These are phyloP conservation scores for Teratosphaeria gauchensis DNA, from an alignment of 2,329 filamentous ascomycete species.

Conservation along the genomic window DNA sequence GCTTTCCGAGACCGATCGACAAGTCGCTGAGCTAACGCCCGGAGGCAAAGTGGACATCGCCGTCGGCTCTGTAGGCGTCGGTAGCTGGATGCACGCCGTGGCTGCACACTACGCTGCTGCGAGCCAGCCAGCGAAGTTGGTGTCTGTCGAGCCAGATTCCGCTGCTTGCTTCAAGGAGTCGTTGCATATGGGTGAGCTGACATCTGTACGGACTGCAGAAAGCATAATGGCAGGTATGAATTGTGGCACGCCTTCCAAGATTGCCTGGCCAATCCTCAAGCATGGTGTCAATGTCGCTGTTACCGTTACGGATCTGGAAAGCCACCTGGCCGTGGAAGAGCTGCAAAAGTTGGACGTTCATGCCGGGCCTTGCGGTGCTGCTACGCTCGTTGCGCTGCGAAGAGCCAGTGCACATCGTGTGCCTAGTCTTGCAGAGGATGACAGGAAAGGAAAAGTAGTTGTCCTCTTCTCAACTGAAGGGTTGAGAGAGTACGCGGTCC, in stretches of 20 bases:
- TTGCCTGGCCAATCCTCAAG: slow-evolving; percentile 53
- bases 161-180: slow-evolving; percentile 51
- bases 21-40: slow-evolving; percentile 36
- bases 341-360: slow-evolving; percentile 40
- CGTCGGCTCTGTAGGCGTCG: slow-evolving; percentile 61
- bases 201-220: slow-evolving; percentile 43
- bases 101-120: slow-evolving; percentile 52
- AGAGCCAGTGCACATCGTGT: slow-evolving; percentile 33
- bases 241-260: slow-evolving; percentile 58
- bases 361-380: slow-evolving; percentile 55
- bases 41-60: slow-evolving; percentile 36
- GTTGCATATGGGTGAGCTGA: slow-evolving; percentile 39
- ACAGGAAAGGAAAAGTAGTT: slow-evolving; percentile 43
- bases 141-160: slow-evolving; percentile 61
- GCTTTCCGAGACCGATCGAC: slow-evolving; percentile 56
- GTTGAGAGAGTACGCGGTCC: slow-evolving; percentile 40
- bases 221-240: slow-evolving; percentile 69
- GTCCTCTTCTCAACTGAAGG: slow-evolving; percentile 62
- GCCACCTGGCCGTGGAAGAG: slow-evolving; percentile 49
- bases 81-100: slow-evolving; percentile 62
- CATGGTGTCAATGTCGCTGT: slow-evolving; percentile 51
- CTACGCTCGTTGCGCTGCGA: slow-evolving; percentile 48
- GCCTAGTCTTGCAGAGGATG: slow-evolving; percentile 22
- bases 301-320: slow-evolving; percentile 52
- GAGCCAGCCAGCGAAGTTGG: slow-evolving; percentile 29